phyloP scores from a whole-genome alignment of 208 protist species.

The Acanthamoeba polyphaga region DNA sequence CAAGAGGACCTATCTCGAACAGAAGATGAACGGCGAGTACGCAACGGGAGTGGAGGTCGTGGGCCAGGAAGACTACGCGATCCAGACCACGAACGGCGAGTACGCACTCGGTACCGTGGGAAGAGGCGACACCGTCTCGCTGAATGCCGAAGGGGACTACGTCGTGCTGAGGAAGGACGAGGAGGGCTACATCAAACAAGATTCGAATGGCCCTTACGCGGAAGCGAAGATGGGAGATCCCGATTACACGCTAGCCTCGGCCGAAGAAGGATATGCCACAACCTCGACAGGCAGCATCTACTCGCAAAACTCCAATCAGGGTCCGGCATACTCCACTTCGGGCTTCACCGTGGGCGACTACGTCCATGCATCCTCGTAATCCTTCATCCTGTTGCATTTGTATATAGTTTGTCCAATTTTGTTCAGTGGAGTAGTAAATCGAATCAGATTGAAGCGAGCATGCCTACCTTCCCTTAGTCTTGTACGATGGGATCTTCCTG shows the following conservation, averaged over 20 bases:
- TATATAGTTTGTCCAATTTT: background rate
- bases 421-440: background rate
- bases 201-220: background rate
- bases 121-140: background rate
- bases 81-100: conserved; percentile 20
- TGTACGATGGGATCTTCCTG: background rate
- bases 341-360: background rate
- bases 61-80: background rate
- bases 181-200: conserved; percentile 25
- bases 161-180: conserved; percentile 12
- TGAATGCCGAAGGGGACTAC: background rate
- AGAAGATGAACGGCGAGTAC: conserved; percentile 34
- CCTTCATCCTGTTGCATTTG: background rate
- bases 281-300: background rate
- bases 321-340: background rate
- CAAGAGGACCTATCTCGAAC: background rate
- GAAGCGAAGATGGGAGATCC: background rate
- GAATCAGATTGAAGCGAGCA: background rate
- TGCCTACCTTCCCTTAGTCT: background rate
- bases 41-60: background rate
- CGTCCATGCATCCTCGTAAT: background rate
- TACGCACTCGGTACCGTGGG: background rate
- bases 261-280: background rate
- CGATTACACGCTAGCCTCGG: background rate
- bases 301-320: background rate